Evolutionary conservation across 2,329 filamentous ascomycete species (phyloP), one percentile per base, ranked within the genome.

Genomic region (Chaetomium olivaceum): DNA sequence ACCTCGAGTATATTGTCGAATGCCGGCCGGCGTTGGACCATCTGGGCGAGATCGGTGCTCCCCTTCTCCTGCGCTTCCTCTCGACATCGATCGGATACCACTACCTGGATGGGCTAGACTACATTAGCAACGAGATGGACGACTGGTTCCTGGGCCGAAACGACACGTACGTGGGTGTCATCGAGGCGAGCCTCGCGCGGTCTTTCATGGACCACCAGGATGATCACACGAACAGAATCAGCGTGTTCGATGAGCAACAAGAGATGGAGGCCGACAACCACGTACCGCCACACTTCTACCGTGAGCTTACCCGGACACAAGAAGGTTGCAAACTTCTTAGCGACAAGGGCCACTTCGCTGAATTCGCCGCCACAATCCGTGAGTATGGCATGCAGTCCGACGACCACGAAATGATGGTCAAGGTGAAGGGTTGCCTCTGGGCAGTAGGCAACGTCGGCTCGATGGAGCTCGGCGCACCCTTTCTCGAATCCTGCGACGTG

Each of bases 41-140:
- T 76, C 83, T 99, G 2, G 95, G 95, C 31, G 95, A 99, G 76
- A 98, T 99, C 69, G 95, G 95, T 2, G 95, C 96, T 19, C 95
- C 96, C 1, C 82, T 99, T 25, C 85, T 99, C 4, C 82, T 99
- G 60, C 90, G 95, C 50, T 99, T 99, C 77, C 78, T 99, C 62
- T 97, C 93, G 0, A 98, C 94, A 0, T 97, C 93, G 2, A 94
- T 97, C 64, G 95, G 95, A 58, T 99, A 99, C 74, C 93, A 98
- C 77, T 99, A 99, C 77, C 84, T 99, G 6, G 93, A 98, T 74
- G 95, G 93, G 0, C 82, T 99, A 52, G 96, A 99, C 79, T 99
- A 99, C 76, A 99, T 99, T 77, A 97, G 93, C 68, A 95, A 96
- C 75, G 96, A 99, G 77, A 99, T 99, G 95, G 95, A 99, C 72